Evolutionary conservation across 2,329 filamentous ascomycete species (phyloP), one percentile per base, ranked within the genome.

Genomic region (Cercospora canescens): DNA sequence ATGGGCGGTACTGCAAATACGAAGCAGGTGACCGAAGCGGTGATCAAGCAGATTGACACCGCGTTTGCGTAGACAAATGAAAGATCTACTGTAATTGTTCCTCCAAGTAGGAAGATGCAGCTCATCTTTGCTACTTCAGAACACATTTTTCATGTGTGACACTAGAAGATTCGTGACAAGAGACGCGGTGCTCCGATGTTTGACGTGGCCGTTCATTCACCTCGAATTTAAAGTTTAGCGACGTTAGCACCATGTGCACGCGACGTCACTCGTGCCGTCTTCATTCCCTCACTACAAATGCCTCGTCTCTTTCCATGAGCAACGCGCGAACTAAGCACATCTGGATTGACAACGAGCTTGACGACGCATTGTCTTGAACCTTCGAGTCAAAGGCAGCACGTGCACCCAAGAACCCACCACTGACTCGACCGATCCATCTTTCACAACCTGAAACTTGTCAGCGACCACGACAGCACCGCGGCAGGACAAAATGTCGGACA

Each of bases 1-100:
- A 82, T 90, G 70, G 86, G 86, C 45, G 88, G 88, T 0, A 80
- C 78, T 24, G 83, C 83, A 2, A 83, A 80, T 2, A 90, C 88
- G 0, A 81, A 84, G 71, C 83, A 84, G 62, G 84, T 90, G 18
- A 89, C 87, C 1, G 82, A 85, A 34, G 87, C 87, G 1, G 82
- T 87, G 9, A 83, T 84, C 64, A 76, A 75, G 34, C 83, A 86
- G 76, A 83, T 87, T 63, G 80, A 83, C 73, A 79, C 77, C 60
- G 73, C 83, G 59, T 76, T 79, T 21, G 73, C 65, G 39, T n/a
- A n/a, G n/a, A n/a, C n/a, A 72, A 74, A 50, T 66, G 24, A 28
- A 14, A 4, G 4, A 14, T 14, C 7, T 55, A 35, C 16, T 21
- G 16, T n/a, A 35, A 61, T n/a, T 6, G 21, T 24, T 8, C 9